These are phyloP conservation scores for Aegilops longissima DNA, from an alignment of 176 grass and related monocot genomes.

Conservation along the genomic window DNA sequence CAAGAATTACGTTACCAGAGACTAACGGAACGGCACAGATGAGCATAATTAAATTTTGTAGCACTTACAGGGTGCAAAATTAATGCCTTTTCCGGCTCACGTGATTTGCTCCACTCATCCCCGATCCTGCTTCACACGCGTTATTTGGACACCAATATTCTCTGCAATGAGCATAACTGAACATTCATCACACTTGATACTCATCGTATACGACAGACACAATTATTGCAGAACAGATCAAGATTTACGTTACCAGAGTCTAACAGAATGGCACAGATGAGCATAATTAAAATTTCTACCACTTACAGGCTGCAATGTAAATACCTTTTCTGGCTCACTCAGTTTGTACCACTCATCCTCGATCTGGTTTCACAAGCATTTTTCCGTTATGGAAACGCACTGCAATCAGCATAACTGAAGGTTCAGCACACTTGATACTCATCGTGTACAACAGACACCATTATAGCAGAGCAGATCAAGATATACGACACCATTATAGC, in stretches of 20 bases:
- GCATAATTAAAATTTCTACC: neutral
- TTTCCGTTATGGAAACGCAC: neutral
- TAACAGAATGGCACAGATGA: neutral
- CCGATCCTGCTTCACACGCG: neutral
- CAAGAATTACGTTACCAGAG: neutral
- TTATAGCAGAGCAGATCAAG: neutral
- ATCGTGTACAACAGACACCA: neutral
- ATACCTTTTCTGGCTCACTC: neutral
- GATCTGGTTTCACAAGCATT: neutral
- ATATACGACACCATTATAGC: neutral
- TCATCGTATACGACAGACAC: neutral
- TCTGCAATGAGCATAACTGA: neutral
- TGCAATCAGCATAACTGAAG: neutral
- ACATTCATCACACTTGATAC: neutral
- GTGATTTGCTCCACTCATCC: neutral
- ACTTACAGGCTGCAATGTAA: neutral
- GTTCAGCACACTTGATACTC: neutral
- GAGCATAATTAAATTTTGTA: neutral
- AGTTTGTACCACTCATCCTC: neutral
- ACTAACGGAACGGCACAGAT: neutral
- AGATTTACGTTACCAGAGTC: neutral
- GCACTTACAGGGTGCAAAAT: slow-evolving; percentile 7
- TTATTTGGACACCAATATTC: too few species aligned
- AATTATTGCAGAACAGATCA: neutral
- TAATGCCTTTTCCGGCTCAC: neutral